Conservation (phyloP, 148 eudicot species). For the Arbutus unedo region DNA sequence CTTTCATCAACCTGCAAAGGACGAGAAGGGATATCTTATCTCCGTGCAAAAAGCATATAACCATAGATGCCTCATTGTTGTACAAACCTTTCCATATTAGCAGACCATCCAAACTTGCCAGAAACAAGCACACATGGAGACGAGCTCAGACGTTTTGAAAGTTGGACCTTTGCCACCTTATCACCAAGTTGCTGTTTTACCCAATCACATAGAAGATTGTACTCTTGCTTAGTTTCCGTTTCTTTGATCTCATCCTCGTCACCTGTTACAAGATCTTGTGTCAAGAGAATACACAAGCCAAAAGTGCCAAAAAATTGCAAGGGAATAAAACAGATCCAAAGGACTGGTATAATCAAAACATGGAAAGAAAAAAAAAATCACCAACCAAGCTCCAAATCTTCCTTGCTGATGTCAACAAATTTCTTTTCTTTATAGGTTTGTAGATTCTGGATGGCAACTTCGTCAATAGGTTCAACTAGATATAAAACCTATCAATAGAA, state of each 20-base stretch:
- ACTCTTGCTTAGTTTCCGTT: constrained; percentile 87
- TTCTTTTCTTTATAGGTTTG: constrained; percentile 97
- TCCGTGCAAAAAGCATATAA: not conserved
- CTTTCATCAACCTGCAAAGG: constrained; percentile 77
- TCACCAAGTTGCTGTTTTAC: constrained; percentile 99
- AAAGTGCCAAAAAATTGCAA: not conserved
- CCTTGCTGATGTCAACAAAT: constrained; percentile 99
- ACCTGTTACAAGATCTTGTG: constrained; percentile 32
- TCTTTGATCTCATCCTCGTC: constrained; percentile 93
- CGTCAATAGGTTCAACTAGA: constrained; percentile 92
- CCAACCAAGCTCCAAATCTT: constrained; percentile 96
- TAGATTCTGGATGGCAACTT: constrained; percentile 91
- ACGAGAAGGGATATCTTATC: not conserved
- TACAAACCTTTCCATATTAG: constrained; percentile 91
- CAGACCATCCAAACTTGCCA: constrained; percentile 99
- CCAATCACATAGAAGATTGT: constrained; percentile 90
- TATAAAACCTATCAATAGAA: constrained; percentile 47
- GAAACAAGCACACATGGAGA: constrained; percentile 99
- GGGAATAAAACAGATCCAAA: not conserved
- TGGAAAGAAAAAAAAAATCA: not conserved
- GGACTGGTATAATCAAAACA: not conserved
- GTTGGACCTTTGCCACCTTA: constrained; percentile 92
- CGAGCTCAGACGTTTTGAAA: constrained; percentile 88
- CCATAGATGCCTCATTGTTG: not conserved
- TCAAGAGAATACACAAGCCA: constrained; percentile 9